These are phyloP conservation scores for Starmerella roubikii DNA, from an alignment of 805 yeast species.

Conservation along the genomic window DNA sequence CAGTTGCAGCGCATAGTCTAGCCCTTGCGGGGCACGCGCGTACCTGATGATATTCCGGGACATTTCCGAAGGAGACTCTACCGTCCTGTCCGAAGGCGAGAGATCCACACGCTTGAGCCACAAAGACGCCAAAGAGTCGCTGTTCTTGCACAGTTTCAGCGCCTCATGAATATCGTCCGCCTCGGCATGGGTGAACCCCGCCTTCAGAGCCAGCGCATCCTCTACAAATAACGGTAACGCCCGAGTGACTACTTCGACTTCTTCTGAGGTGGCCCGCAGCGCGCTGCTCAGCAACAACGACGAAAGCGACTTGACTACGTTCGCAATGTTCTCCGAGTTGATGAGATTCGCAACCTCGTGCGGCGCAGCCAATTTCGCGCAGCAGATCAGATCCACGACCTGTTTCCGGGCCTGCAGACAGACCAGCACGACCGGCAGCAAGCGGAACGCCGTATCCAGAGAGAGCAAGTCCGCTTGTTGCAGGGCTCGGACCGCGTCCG, in stretches of 20 bases:
- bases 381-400: constrained; percentile 18
- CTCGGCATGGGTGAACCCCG: constrained; percentile 1
- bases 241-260: constrained; percentile 1
- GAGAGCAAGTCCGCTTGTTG: constrained; percentile 4
- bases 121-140: background rate
- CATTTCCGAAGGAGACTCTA: constrained; percentile 1
- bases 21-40: constrained; percentile 14
- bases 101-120: background rate
- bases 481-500: constrained; percentile 3
- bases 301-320: constrained; percentile 2
- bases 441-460: constrained; percentile 13
- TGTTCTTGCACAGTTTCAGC: background rate
- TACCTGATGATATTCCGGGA: constrained; percentile 13
- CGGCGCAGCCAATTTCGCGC: constrained; percentile 12
- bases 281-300: constrained; percentile 2
- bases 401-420: constrained; percentile 13
- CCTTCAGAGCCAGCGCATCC: constrained; percentile 7
- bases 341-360: constrained; percentile 6
- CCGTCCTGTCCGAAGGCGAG: no score
- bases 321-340: constrained; percentile 1
- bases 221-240: constrained; percentile 12
- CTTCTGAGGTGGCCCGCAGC: constrained; percentile 4
- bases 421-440: constrained; percentile 13
- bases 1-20: constrained; percentile 14
- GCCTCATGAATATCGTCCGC: constrained; percentile 8